Evolutionary conservation across 1,139 yeast species (phyloP).

Genomic region (Scheffersomyces cryptocercus): DNA sequence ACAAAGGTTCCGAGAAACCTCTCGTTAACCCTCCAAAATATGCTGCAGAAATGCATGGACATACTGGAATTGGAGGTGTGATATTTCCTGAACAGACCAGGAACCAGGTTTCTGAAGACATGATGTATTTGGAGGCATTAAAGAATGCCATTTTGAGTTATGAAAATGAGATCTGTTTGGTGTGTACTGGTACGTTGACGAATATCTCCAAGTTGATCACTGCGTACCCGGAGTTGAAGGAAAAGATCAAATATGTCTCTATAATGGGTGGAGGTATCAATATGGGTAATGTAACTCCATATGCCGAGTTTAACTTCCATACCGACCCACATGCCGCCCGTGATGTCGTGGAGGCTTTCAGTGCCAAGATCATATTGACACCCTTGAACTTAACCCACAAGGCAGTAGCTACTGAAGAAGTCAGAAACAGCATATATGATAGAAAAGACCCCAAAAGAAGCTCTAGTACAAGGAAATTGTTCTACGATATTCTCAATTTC

Average conservation of each 20-base stretch:
- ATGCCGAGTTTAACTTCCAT: constrained; percentile 78
- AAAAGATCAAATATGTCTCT: constrained; percentile 51
- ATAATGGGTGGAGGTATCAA: constrained; percentile 79
- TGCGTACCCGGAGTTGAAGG: constrained; percentile 51
- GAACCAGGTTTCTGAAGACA: constrained; percentile 32
- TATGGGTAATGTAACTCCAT: constrained; percentile 44
- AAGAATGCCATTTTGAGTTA: constrained; percentile 45
- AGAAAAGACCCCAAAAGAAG: constrained; percentile 12
- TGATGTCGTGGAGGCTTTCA: constrained; percentile 51
- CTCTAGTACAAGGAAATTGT: constrained; percentile 51
- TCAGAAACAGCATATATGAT: constrained; percentile 37
- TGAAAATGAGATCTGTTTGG: constrained; percentile 52
- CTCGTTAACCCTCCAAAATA: constrained; percentile 46
- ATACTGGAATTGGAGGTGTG: constrained; percentile 74
- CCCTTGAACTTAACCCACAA: constrained; percentile 76
- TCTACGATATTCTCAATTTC: constrained; percentile 57
- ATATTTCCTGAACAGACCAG: constrained; percentile 46
- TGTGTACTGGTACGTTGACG: constrained; percentile 77
- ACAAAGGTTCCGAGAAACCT: constrained; percentile 64
- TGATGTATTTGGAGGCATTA: constrained; percentile 58
- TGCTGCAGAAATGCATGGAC: constrained; percentile 74
- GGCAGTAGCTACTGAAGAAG: constrained; percentile 55
- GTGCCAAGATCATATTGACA: constrained; percentile 52
- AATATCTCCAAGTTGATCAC: constrained; percentile 57
- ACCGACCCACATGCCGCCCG: constrained; percentile 79